Evolutionary conservation across 2,329 filamentous ascomycete species (phyloP).

Genomic region (Cytospora paraplurivora): DNA sequence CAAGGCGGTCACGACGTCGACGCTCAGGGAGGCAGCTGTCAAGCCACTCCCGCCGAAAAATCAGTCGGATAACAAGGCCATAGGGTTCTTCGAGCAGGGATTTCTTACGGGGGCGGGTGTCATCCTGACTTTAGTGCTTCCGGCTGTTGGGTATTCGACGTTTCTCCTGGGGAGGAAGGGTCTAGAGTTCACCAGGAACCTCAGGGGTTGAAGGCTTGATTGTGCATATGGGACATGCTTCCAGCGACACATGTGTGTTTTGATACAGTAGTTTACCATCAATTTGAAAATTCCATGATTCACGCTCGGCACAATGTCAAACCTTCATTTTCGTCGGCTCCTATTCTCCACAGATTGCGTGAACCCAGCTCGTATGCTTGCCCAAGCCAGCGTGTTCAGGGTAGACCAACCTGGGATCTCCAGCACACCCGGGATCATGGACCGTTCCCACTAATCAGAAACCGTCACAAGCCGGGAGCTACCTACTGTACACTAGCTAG

Average conservation of each 20-base stretch:
- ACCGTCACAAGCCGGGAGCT: no score
- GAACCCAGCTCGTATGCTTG: no score
- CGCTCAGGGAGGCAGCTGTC: conserved; percentile 30
- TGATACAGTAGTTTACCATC: neutral
- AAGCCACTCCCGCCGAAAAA: conserved; percentile 39
- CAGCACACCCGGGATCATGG: no score
- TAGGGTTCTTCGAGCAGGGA: conserved; percentile 54
- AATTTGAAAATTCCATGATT: neutral
- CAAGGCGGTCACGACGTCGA: conserved; percentile 29
- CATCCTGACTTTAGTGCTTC: conserved; percentile 31
- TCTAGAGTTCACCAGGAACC: conserved; percentile 17
- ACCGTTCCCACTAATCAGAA: no score
- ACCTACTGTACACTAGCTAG: no score
- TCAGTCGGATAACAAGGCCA: conserved; percentile 35
- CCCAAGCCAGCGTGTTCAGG: no score
- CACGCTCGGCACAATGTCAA: neutral
- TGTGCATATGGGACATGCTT: neutral
- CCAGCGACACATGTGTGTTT: neutral
- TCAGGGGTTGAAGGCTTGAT: conserved; percentile 3
- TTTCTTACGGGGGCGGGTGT: conserved; percentile 42
- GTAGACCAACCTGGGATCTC: no score
- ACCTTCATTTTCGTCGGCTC: neutral
- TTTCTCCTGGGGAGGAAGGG: conserved; percentile 29
- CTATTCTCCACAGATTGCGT: no score
- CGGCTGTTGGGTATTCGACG: conserved; percentile 29